phyloP scores from a whole-genome alignment of 108 stramenopile genomes.

The Cylindrotheca fusiformis region DNA sequence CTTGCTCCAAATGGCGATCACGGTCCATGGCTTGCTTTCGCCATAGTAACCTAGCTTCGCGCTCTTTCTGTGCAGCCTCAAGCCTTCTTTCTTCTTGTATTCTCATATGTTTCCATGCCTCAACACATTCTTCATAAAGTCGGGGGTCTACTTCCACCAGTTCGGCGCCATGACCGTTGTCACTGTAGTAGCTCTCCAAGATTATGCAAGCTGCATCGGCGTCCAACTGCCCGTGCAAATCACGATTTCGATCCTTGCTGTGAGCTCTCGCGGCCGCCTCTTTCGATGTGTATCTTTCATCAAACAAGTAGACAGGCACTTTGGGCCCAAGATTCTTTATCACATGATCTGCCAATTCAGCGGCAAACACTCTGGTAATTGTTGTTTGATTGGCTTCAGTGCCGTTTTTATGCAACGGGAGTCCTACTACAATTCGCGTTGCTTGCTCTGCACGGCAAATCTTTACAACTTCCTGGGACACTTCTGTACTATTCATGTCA shows the following conservation, averaged over 20 bases:
- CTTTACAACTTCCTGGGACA: conserved; percentile 40
- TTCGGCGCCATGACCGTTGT: conserved; percentile 48
- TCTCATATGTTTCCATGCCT: background rate
- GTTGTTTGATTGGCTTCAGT: conserved; percentile 69
- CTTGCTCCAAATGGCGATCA: conserved; percentile 10
- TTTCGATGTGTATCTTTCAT: conserved; percentile 83
- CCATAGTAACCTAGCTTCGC: conserved; percentile 20
- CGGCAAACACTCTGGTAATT: conserved; percentile 57
- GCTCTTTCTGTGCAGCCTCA: conserved; percentile 17
- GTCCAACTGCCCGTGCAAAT: conserved; percentile 57
- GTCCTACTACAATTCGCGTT: conserved; percentile 61
- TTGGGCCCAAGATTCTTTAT: conserved; percentile 39
- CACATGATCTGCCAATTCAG: conserved; percentile 26
- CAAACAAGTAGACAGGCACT: conserved; percentile 61
- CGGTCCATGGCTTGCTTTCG: conserved; percentile 37
- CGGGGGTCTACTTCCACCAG: conserved; percentile 13
- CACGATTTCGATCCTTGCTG: conserved; percentile 32
- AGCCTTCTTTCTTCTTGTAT: conserved; percentile 12
- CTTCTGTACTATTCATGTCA: conserved; percentile 40
- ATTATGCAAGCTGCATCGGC: conserved; percentile 83
- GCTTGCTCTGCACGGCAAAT: conserved; percentile 48
- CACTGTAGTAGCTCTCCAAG: conserved; percentile 75
- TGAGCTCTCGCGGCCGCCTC: conserved; percentile 61
- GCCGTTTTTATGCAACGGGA: conserved; percentile 82
- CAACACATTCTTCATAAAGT: conserved; percentile 16